Evolutionary conservation across 2,329 filamentous ascomycete genomes (phyloP), one percentile per base, ranked within the genome.

Genomic region (Rachicladosporium sp.): DNA sequence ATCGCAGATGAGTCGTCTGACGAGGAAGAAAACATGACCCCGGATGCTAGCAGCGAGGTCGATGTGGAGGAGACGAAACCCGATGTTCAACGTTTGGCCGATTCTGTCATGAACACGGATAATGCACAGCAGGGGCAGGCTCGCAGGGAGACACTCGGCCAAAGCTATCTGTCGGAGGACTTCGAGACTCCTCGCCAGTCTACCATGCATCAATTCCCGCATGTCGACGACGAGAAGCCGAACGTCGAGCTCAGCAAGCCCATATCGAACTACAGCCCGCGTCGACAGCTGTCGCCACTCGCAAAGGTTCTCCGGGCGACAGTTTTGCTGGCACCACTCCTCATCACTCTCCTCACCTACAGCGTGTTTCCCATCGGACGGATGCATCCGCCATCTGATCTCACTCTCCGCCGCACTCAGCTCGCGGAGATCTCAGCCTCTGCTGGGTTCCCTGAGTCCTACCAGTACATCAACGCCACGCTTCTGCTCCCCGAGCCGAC

Each of bases 171-270:
- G 27, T 49, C 50, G 2, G 55, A 57, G 2, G 51, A 57, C 29
- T 43, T 55, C 10, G 54, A 56, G 42, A 58, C 55, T 6, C 55
- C 55, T 6, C 50, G 49, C 10, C 54, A 56, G 36, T 58, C 54
- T 1, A 49, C 48, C 12, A 45, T 51, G 12, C 34, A 35, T 21
- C 15, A 21, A 31, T 27, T 27, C 23, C 23, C 23, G 23, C 23
- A 8, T 27, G 23, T 27, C 23, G 23, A 27, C 6, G 7, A 6
- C 2, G 23, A 27, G 23, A 27, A 27, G 23, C 23, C 23, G 23
- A 27, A 27, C 7, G 23, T 27, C 5, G 23, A 27, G 23, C 23
- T 27, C 23, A 27, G 23, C 23, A 27, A 27, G 7, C 23, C 23
- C 23, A 27, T 27, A 4, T 27, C 11, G 34, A 11, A 11, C 21